These are phyloP conservation scores for Tephrocybe sp. DNA, from an alignment of 768 basidiomycete species.

Conservation along the genomic window DNA sequence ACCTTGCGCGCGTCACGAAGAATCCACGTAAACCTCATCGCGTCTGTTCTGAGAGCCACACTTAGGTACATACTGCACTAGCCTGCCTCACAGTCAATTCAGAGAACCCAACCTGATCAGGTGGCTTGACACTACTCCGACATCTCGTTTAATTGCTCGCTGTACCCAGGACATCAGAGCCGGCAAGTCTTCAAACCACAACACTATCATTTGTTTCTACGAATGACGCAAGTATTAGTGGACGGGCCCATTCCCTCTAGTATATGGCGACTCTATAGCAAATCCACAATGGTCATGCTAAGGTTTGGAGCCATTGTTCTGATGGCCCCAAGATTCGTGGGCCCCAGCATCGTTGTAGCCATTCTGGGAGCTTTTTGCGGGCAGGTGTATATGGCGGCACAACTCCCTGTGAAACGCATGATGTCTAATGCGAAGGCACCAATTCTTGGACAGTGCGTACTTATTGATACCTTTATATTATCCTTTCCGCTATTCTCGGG, in stretches of 20 bases:
- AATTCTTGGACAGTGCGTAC: slow-evolving; percentile 36
- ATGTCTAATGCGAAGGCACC: slow-evolving; percentile 39
- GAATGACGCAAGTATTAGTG: slow-evolving; percentile 30
- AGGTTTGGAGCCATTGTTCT: slow-evolving; percentile 41
- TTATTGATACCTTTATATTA: slow-evolving; percentile 7
- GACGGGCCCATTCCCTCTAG: slow-evolving; percentile 39
- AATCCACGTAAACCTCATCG: slow-evolving; percentile 51
- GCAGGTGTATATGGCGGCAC: slow-evolving; percentile 42
- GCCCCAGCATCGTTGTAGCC: slow-evolving; percentile 40
- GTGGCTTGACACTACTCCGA: slow-evolving; percentile 46
- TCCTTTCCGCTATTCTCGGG: slow-evolving; percentile 1
- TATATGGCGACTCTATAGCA: slow-evolving; percentile 24
- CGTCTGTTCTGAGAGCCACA: slow-evolving; percentile 57
- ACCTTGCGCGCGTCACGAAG: slow-evolving; percentile 48
- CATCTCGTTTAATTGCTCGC: slow-evolving; percentile 56
- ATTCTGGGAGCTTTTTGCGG: slow-evolving; percentile 41
- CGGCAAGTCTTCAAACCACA: slow-evolving; percentile 24
- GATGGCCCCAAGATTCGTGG: slow-evolving; percentile 41
- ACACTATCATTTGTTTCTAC: too few species aligned
- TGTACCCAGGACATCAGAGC: slow-evolving; percentile 63
- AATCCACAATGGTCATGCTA: slow-evolving; percentile 32
- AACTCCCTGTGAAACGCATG: slow-evolving; percentile 46
- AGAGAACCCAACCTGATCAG: slow-evolving; percentile 26
- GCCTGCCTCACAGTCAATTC: not conserved
- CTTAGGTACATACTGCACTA: slow-evolving; percentile 41